Conservation (phyloP, 495 filamentous ascomycete genomes). For the Aspergillus sclerotioniger region DNA sequence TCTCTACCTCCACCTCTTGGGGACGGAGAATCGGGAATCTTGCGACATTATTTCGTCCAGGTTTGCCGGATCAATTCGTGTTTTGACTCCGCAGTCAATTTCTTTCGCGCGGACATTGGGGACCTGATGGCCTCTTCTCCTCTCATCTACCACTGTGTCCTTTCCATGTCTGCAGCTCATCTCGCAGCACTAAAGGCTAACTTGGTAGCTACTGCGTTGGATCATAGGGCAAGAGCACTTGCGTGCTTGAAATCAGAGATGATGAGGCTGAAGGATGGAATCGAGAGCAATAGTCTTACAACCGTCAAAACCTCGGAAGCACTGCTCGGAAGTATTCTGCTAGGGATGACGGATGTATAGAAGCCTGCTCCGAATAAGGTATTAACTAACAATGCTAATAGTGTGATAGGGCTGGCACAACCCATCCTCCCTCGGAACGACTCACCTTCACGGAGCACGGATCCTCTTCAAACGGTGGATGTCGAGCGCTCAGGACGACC, state of each 20-base stretch:
- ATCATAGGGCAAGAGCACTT: not conserved
- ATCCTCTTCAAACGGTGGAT: constrained; percentile 2
- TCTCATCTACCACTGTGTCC: constrained; percentile 1
- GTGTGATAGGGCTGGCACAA: constrained; percentile 1
- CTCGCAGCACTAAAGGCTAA: not conserved
- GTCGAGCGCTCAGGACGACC: not conserved
- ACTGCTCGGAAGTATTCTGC: not conserved
- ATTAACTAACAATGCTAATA: not conserved
- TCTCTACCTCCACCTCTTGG: not conserved
- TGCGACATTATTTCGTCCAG: not conserved
- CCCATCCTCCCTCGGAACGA: not conserved
- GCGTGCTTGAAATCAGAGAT: not conserved
- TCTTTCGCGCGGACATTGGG: not conserved
- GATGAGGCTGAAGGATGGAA: not conserved
- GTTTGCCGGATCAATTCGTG: constrained; percentile 2
- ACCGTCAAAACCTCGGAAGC: not conserved
- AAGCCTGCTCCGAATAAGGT: not conserved
- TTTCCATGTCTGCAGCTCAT: constrained; percentile 7
- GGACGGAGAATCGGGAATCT: not conserved
- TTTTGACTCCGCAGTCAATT: not conserved
- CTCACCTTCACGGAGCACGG: constrained; percentile 4
- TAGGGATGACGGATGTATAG: constrained; percentile 6
- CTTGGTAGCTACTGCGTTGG: not conserved
- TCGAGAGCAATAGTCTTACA: not conserved
- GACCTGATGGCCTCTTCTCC: not conserved